Base-by-base conservation (phyloP, 2,329 filamentous ascomycete genomes). In the Amauroascus verrucosus region DNA sequence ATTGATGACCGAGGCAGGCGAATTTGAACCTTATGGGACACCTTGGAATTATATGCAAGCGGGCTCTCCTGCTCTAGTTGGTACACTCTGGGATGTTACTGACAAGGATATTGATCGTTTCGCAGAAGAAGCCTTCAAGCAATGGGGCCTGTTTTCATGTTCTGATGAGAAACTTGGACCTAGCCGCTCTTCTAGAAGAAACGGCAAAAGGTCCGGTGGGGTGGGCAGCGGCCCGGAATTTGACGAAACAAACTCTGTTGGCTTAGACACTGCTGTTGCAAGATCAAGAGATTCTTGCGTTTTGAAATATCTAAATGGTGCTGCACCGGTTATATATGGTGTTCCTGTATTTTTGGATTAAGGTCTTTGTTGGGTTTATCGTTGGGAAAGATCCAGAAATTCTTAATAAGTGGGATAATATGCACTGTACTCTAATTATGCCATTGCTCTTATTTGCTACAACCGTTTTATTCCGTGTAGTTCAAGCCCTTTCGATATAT, bases 71-170 rank as follows among this genome's bases (percentile, higher is more conserved):
- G 89, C 91, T 0, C 81, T 97, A 8, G 83, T 97, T 1, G 93
- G 89, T 44, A 96, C 90, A 14, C 75, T 98, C 35, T 98, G 93
- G 93, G 93, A 98, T 68, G 93, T 98, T 48, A 98, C 93, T 8
- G 93, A 98, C 67, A 87, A 87, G 63, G 93, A 98, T 67, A 95
- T 96, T 67, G 94, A 98, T 72, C 85, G 90, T 16, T 95, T 95
- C 67, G 86, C 90, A 0, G 82, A 84, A 32, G 77, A 79, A 24
- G 75, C 86, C 2, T 86, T 95, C 66, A 86, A 93, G 65, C 78
- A 85, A 62, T 98, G 93, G 93, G 93, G 93, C 0, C 68, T 98
- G 6, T 73, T 86, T 61, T 61, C 50, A 59, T 55, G 45, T 62
- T 59, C 56, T 59, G 60, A 56, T 64, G 61, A 58, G 30, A 63